Evolutionary conservation across 2,329 filamentous ascomycete species (phyloP).

Genomic region (Cryoendolithus antarcticus): DNA sequence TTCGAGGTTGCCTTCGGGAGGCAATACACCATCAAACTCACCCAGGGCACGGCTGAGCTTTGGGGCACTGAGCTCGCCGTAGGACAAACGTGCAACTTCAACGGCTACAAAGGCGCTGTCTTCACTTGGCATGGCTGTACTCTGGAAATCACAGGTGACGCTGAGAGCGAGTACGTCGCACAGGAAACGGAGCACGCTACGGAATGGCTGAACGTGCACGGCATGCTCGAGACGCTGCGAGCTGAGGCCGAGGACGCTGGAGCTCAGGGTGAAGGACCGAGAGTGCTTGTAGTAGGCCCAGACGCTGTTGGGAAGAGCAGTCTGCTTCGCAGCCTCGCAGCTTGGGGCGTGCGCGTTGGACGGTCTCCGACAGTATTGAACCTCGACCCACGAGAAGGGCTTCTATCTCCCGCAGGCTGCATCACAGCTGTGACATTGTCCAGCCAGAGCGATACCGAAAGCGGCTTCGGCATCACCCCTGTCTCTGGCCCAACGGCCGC

Average conservation of each 20-base stretch:
- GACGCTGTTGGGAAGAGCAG: slow-evolving; percentile 59
- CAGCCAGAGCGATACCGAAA: slow-evolving; percentile 76
- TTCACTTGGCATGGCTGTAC: slow-evolving; percentile 87
- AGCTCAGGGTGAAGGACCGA: slow-evolving; percentile 43
- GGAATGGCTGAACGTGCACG: slow-evolving; percentile 74
- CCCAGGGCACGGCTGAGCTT: slow-evolving; percentile 76
- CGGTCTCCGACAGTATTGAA: slow-evolving; percentile 72
- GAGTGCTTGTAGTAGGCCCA: slow-evolving; percentile 74
- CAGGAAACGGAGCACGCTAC: slow-evolving; percentile 68
- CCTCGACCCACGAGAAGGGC: slow-evolving; percentile 61
- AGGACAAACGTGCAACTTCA: slow-evolving; percentile 68
- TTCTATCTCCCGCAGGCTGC: slow-evolving; percentile 51
- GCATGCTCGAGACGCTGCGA: slow-evolving; percentile 65
- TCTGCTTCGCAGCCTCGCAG: slow-evolving; percentile 48
- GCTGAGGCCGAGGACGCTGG: slow-evolving; percentile 35
- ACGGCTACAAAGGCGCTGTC: slow-evolving; percentile 72
- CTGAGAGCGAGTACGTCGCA: slow-evolving; percentile 54
- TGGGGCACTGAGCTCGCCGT: slow-evolving; percentile 88
- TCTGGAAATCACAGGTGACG: slow-evolving; percentile 64
- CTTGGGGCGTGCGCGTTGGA: slow-evolving; percentile 69
- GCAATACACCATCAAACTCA: slow-evolving; percentile 42
- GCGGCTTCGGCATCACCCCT: slow-evolving; percentile 72
- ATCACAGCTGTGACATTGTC: slow-evolving; percentile 78
- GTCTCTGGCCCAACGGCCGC: slow-evolving; percentile 81
- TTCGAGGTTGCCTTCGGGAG: slow-evolving; percentile 26